Evolutionary conservation across 768 basidiomycete genomes (phyloP), one percentile per base, ranked within the genome.

Genomic region (Amanita molliuscula): DNA sequence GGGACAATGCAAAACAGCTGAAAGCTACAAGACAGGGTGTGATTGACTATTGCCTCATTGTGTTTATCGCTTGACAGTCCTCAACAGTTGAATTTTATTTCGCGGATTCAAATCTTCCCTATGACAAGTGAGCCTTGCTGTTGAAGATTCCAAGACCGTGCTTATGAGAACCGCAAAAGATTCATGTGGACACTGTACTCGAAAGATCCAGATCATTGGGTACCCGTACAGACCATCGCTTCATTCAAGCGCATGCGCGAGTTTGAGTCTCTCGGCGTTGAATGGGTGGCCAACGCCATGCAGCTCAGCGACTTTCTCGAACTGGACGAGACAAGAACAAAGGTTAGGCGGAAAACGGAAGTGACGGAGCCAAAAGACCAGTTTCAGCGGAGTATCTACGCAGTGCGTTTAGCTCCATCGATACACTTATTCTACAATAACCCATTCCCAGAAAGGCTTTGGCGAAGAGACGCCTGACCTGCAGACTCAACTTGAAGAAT

Each of bases 211-310:
- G 83, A 88, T 36, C 90, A 96, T 59, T 98, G 92, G 92, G 79
- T 97, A 4, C 82, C 93, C 1, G 76, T 98, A 61, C 69, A 82
- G 48, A 89, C 84, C 2, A 79, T 98, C 50, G 76, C 86, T 5
- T 93, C 90, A 6, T 98, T 97, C 81, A 94, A 94, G 66, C 87
- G 93, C 53, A 97, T 97, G 94, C 74, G 78, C 35, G 85, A 88
- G 25, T 87, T 77, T 60, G 65, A 67, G 38, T 44, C 73, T 3
- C 62, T 73, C 26, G 90, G 90, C 5, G 52, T 74, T 15, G 76
- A 78, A 16, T 91, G 88, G 75, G 71, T 96, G 52, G 73, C 75
- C 4, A 70, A 77, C 18, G 84, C 82, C n/a, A 70, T 97, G n/a
- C 65, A 66, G 44, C 53, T 64, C 10, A 75, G 64, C 54, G 63